Base-by-base conservation (phyloP, 257 asterid species). In the Fraxinus anomala region DNA sequence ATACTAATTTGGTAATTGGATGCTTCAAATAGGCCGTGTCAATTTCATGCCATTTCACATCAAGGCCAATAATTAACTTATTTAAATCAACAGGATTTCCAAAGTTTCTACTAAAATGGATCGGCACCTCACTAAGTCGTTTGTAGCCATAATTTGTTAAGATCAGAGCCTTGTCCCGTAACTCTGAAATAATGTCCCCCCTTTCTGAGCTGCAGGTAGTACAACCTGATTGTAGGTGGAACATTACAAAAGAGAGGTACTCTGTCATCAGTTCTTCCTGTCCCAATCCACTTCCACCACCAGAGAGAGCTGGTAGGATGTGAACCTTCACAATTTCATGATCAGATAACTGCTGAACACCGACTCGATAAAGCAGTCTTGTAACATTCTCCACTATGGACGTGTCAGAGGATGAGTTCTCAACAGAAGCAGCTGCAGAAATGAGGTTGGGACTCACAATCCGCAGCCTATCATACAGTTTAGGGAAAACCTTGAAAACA, bases 251-350 rank as follows among this genome's bases (percentile, higher is more conserved):
- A 56, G 94, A 88, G 73, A 96, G 89, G 89, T 93, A 96, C 82
- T 96, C 99, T 37, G 83, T 79, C 93, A 91, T 87, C 82, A 92
- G 79, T 76, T 88, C 96, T 63, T 83, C 87, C 74, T 86, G 82
- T 76, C 73, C 87, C 8, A 37, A 54, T 81, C 84, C 82, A 81
- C 66, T 89, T 80, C 51, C 82, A 56, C 75, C 87, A 83, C 85
- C 86, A 80, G 87, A 89, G 74, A 96, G 68, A 72, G 90, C 87
- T 14, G 99, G 97, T 68, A 96, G 82, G 76, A 96, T 85, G 72
- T 96, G 99, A 72, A 78, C 81, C 87, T 90, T 96, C 74, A 93
- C 83, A 76, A 96, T 89, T 74, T 96, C 97, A 88, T 96, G 99
- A 77, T 86, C 92, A 56, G 97, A 92, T 87, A 96, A 84, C 79